Conservation (phyloP, 2,329 filamentous ascomycete genomes). For the Myriosclerotinia scirpicola region DNA sequence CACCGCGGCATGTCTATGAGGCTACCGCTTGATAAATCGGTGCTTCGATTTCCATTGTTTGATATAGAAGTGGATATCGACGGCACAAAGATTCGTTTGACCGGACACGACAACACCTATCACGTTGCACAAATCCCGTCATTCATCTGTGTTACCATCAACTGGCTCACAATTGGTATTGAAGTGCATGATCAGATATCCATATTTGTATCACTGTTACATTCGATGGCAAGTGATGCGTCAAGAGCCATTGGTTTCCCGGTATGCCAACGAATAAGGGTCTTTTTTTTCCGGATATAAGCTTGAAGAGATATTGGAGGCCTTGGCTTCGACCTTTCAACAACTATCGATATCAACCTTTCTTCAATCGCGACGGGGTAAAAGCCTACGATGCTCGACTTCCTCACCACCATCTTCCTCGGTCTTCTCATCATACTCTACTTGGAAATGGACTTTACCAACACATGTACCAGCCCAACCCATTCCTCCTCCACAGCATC, state of each 20-base stretch:
- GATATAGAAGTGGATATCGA: neutral
- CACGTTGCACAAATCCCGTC: slow-evolving; percentile 13
- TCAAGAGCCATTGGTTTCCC: neutral
- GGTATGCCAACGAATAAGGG: slow-evolving; percentile 3
- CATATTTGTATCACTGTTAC: neutral
- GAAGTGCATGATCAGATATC: neutral
- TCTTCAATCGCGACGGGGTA: neutral
- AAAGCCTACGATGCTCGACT: slow-evolving; percentile 18
- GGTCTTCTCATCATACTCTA: slow-evolving; percentile 14
- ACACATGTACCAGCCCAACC: neutral
- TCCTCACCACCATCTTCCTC: slow-evolving; percentile 15
- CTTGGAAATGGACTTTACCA: slow-evolving; percentile 5
- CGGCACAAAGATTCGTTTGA: slow-evolving; percentile 2
- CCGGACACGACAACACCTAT: neutral
- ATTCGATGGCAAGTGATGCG: neutral
- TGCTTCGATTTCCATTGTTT: neutral
- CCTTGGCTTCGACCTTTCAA: neutral
- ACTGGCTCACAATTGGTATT: neutral
- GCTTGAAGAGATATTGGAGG: neutral
- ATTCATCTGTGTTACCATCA: slow-evolving; percentile 9
- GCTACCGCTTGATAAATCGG: neutral
- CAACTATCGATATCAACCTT: neutral
- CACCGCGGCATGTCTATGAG: neutral
- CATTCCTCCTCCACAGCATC: slow-evolving; percentile 1
- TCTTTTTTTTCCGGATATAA: neutral